Percentiles rank a stretch among this genome's conserved stretches.
phyloP scores from a whole-genome alignment of 495 filamentous ascomycete genomes.

The Talaromyces wortmannii region DNA sequence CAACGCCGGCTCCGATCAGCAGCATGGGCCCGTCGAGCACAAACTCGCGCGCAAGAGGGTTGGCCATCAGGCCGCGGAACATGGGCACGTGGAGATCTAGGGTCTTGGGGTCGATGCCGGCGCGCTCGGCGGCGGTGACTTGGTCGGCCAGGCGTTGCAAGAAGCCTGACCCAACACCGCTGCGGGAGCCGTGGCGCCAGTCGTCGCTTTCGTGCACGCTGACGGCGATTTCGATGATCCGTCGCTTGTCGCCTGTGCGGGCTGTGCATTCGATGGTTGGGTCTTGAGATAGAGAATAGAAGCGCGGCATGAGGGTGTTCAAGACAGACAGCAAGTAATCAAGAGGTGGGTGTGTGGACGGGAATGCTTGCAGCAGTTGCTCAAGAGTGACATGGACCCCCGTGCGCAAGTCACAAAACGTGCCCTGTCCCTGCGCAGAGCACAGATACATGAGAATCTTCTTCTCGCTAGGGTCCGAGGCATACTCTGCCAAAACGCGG shows the following conservation, averaged over 20 bases:
- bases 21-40: slow-evolving; percentile 92
- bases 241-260: slow-evolving; percentile 62
- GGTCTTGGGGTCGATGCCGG: slow-evolving; percentile 40
- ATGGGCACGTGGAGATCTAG: slow-evolving; percentile 76
- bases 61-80: slow-evolving; percentile 98
- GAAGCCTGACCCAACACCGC: slow-evolving; percentile 74
- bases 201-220: slow-evolving; percentile 82
- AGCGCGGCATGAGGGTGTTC: slow-evolving; percentile 86
- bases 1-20: slow-evolving; percentile 91
- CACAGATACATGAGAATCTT: slow-evolving; percentile 80
- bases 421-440: slow-evolving; percentile 84
- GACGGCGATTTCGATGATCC: slow-evolving; percentile 89
- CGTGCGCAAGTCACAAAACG: slow-evolving; percentile 93
- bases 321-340: slow-evolving; percentile 74
- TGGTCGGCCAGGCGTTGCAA: slow-evolving; percentile 72
- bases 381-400: slow-evolving; percentile 75
- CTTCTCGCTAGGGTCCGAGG: slow-evolving; percentile 71
- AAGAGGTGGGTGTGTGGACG: slow-evolving; percentile 79
- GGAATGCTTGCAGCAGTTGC: slow-evolving; percentile 88
- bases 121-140: slow-evolving; percentile 56
- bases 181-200: slow-evolving; percentile 63
- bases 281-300: slow-evolving; percentile 96
- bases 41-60: slow-evolving; percentile 86
- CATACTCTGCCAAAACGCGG: slow-evolving; percentile 80
- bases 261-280: slow-evolving; percentile 72